Evolutionary conservation across 2,329 filamentous ascomycete species (phyloP), one percentile per base, ranked within the genome.

Genomic region (Talaromyces pinophilus): DNA sequence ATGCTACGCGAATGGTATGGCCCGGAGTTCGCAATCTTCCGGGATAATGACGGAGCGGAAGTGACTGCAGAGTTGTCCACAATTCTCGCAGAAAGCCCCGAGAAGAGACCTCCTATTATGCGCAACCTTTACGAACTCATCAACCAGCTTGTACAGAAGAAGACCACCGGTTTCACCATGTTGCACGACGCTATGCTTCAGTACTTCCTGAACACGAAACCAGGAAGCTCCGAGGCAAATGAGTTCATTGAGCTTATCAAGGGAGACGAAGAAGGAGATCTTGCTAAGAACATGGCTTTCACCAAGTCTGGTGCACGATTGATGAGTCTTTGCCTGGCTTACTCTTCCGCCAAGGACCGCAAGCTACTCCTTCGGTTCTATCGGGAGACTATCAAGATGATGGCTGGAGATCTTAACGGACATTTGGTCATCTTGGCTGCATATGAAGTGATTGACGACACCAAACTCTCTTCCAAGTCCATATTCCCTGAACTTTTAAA

Each of bases 161-260:
- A 95, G 81, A 89, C 95, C 81, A 96, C 92, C 0, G 94, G 92
- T 10, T 98, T 99, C 80, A 98, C 94, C 1, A 96, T 99, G 86
- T 87, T 99, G 22, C 96, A 99, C 79, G 95, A 98, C 74, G 95
- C 95, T 60, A 97, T 99, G 93, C 84, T 97, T 67, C 94, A 99
- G 77, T 99, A 97, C 80, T 97, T 94, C 80, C 82, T 92, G 63
- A 94, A 91, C 73, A 88, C 89, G 57, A 89, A 90, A 70, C 83
- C 87, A 4, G 93, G 90, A 3, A 92, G 89, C 54, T 88, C 92
- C 66, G 94, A 98, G 77, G 89, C 92, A 50, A 91, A 84, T 38
- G 93, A 96, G 72, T 97, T 97, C 75, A 81, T 96, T 66, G 93
- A 98, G 78, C 85, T 96, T 71, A 83, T 99, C 74, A 96, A 96